Evolutionary conservation across 257 asterid genomes (phyloP), one percentile per base, ranked within the genome.

Genomic region (Solanum virginianum): DNA sequence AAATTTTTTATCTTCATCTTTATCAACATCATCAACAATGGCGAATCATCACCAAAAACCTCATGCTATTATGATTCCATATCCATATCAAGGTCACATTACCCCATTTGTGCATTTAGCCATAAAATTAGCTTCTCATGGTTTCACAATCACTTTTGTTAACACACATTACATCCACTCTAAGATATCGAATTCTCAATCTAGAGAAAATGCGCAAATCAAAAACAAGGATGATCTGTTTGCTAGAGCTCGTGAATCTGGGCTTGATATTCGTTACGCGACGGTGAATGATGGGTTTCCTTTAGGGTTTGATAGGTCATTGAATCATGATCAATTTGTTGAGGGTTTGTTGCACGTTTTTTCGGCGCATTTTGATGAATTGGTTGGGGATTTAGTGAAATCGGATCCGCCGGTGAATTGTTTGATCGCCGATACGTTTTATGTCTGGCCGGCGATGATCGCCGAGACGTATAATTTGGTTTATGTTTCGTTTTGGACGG

Each of bases 51-150:
- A 51, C 43, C 89, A 88, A 77, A 90, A 83, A 79, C 94, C 96
- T 77, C 97, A 93, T 72, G 97, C 94, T 81, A 85, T 93, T 41
- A 90, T 93, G 96, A 86, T 92, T 39, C 95, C 97, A 12, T 94
- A 92, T 88, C 97, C 96, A 1, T 92, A 92, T 86, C 98, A 94
- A 65, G 98, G 98, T 56, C 98, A 94, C 91, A 91, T 94, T 85
- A 94, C 89, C 69, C 98, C 98, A 2, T 94, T 91, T 88, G 94
- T 92, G 1, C 87, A 88, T 51, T 91, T 94, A 54, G 98, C 98
- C 84, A 83, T 93, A 59, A 92, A 94, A 59, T 88, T 93, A 12
- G 98, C 98, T 17, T 91, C 95, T 4, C 89, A 89, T 45, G 98
- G 98, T 24, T 94, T 94, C 90, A 92, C 95, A 5, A 72, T 94